phyloP scores from a whole-genome alignment of 345 rosid species.

The Lumnitzera racemosa region DNA sequence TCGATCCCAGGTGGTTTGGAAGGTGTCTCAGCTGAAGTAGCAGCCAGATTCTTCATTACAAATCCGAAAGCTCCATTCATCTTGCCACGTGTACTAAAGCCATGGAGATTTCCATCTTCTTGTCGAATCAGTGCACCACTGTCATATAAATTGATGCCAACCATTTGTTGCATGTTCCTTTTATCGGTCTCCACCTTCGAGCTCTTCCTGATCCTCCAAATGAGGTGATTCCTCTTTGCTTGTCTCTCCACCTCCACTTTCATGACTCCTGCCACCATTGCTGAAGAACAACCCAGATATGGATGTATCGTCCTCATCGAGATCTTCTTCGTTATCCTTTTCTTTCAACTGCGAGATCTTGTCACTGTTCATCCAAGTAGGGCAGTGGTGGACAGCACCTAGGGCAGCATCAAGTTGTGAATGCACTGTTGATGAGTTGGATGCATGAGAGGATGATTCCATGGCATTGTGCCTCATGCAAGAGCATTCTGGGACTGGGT shows the following conservation, averaged over 20 bases:
- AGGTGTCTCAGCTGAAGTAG: too few relatives aligned
- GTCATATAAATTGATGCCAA: too few relatives aligned
- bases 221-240: constrained; percentile 69
- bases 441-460: constrained; percentile 19
- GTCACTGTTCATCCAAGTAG: constrained; percentile 59
- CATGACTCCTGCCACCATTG: constrained; percentile 36
- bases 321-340: constrained; percentile 70
- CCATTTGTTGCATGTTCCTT: neutral
- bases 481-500: constrained; percentile 89
- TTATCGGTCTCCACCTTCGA: constrained; percentile 52
- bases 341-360: constrained; percentile 33
- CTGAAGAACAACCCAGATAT: constrained; percentile 65
- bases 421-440: constrained; percentile 18
- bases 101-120: too few relatives aligned
- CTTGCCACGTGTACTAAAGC: too few relatives aligned
- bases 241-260: constrained; percentile 50
- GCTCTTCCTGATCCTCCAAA: constrained; percentile 90
- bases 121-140: too few relatives aligned
- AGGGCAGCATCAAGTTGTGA: constrained; percentile 36
- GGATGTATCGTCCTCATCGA: constrained; percentile 61
- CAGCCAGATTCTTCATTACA: too few relatives aligned
- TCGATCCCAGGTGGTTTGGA: too few relatives aligned
- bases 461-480: constrained; percentile 30
- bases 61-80: too few relatives aligned
- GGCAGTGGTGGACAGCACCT: constrained; percentile 58